Conservation (phyloP, 176 grass and related monocot genomes). For the Oryza officinalis region DNA sequence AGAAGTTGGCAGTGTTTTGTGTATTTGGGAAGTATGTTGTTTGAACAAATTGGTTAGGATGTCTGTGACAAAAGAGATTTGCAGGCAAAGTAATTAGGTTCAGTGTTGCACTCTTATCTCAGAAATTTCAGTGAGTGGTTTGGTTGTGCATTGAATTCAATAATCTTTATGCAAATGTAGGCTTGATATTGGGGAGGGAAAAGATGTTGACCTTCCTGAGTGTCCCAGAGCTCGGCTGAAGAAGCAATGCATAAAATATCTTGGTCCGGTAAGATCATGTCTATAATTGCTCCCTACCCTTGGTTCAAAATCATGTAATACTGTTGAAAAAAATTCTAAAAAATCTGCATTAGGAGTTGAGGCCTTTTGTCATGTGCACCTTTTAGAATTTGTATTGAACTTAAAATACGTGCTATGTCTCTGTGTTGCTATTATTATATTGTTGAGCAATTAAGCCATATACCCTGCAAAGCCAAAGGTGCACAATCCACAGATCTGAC, state of each 20-base stretch:
- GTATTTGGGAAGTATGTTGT: not conserved
- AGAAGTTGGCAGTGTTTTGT: constrained; percentile 2
- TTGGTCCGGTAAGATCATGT: constrained; percentile 77
- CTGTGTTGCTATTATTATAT: not conserved
- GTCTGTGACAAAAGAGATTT: not conserved
- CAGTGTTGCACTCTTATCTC: not conserved
- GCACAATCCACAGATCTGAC: not conserved
- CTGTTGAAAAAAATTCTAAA: not conserved
- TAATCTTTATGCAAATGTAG: constrained; percentile 35
- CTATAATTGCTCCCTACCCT: not conserved
- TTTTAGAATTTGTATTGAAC: not conserved
- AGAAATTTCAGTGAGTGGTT: not conserved
- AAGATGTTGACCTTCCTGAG: constrained; percentile 66
- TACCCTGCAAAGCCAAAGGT: not conserved
- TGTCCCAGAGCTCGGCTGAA: constrained; percentile 65
- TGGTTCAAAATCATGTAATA: not conserved
- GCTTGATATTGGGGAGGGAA: constrained; percentile 91
- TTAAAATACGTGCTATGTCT: not conserved
- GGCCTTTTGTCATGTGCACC: not conserved
- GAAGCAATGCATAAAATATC: constrained; percentile 90
- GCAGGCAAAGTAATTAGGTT: not conserved
- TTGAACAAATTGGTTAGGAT: not conserved
- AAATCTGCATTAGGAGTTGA: not conserved
- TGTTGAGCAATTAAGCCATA: not conserved
- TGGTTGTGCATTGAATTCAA: not conserved